Percentiles rank a stretch among this genome's conserved stretches.
Evolutionary conservation across 1,284 basidiomycete genomes (phyloP).

Genomic region (Xerocomus minutiporus): DNA sequence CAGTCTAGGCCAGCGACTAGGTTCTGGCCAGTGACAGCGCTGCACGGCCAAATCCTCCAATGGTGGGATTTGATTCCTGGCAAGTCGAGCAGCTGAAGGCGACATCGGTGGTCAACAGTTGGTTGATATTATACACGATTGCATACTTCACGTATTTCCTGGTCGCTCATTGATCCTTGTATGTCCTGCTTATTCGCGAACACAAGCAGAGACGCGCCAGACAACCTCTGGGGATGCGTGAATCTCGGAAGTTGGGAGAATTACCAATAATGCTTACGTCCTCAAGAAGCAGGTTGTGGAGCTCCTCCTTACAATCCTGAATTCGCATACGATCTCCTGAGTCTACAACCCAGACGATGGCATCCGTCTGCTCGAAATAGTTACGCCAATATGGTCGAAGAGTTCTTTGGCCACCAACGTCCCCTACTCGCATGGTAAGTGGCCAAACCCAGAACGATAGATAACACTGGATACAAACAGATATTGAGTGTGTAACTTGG

Average conservation of each 20-base stretch:
- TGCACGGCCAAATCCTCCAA: constrained; percentile 91
- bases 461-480: constrained; percentile 52
- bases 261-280: constrained; percentile 59
- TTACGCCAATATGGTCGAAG: constrained; percentile 98
- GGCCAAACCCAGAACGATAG: constrained; percentile 2
- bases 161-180: constrained; percentile 75
- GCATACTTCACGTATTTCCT: constrained; percentile 80
- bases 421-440: constrained; percentile 58
- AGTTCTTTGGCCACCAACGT: constrained; percentile 95
- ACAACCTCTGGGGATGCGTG: constrained; percentile 61
- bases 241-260: constrained; percentile 13
- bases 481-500: constrained; percentile 87
- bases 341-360: constrained; percentile 98
- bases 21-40: constrained; percentile 85
- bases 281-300: constrained; percentile 82
- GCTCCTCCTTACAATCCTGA: constrained; percentile 83
- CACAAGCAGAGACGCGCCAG: constrained; percentile 91
- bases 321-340: constrained; percentile 88
- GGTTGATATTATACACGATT: constrained; percentile 6
- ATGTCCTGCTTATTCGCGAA: constrained; percentile 99
- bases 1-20: constrained; percentile 86
- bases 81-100: constrained; percentile 68
- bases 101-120: constrained; percentile 10
- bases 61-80: constrained; percentile 77
- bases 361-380: constrained; percentile 99